Conservation (phyloP, 2,329 filamentous ascomycete genomes). For the Epichloe uncinata region DNA sequence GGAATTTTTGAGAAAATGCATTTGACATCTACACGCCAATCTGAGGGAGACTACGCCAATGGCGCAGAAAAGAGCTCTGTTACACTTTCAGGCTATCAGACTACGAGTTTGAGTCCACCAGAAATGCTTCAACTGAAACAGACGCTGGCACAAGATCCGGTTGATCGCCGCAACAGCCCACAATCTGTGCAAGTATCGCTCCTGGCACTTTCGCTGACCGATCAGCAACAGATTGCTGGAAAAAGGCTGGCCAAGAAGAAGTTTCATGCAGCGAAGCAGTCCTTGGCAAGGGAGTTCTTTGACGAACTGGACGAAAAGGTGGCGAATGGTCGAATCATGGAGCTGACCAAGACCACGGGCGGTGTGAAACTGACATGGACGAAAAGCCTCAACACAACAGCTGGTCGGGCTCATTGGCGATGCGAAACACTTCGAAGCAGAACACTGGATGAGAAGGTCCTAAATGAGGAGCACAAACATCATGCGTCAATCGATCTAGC, state of each 20-base stretch:
- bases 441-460: conserved; percentile 12
- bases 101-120: background rate
- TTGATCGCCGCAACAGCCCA: background rate
- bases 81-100: background rate
- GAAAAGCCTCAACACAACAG: conserved; percentile 67
- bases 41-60: background rate
- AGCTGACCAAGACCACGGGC: conserved; percentile 49
- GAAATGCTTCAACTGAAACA: background rate
- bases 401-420: conserved; percentile 62
- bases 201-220: background rate
- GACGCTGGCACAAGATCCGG: background rate
- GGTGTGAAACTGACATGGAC: conserved; percentile 62
- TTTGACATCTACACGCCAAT: background rate
- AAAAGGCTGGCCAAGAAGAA: conserved; percentile 31
- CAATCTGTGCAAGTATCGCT: background rate
- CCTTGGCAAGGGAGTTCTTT: conserved; percentile 51
- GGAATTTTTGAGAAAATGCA: background rate
- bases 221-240: background rate
- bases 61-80: background rate
- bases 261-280: conserved; percentile 50
- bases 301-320: conserved; percentile 54
- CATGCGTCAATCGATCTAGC: conserved; percentile 81
- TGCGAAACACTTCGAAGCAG: conserved; percentile 37
- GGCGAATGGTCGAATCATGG: conserved; percentile 43
- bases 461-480: conserved; percentile 26